Conservation (phyloP, 768 basidiomycete genomes). For the Amanita polypyramis region DNA sequence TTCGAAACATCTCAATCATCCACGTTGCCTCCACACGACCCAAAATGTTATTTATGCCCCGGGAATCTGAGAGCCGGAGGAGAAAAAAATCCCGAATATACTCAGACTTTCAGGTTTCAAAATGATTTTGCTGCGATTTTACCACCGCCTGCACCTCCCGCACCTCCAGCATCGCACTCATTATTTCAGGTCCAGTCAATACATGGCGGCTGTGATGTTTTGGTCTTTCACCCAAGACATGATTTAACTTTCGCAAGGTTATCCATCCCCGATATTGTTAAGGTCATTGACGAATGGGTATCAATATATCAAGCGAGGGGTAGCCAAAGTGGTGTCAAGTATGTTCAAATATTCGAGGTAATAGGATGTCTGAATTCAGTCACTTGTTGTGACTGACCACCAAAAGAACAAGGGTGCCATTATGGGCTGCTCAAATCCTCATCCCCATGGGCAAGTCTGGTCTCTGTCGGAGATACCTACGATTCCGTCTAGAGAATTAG, state of each 20-base stretch:
- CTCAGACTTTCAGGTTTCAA: conserved; percentile 58
- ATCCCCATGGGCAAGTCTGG: conserved; percentile 91
- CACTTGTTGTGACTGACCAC: conserved; percentile 3
- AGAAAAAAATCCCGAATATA: conserved; percentile 51
- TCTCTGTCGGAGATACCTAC: conserved; percentile 65
- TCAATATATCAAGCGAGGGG: conserved; percentile 52
- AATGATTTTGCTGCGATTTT: conserved; percentile 83
- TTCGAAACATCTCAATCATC: conserved; percentile 51
- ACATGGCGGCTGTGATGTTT: conserved; percentile 77
- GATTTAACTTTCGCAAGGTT: conserved; percentile 76
- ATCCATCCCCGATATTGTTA: conserved; percentile 40
- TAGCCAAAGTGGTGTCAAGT: conserved; percentile 53
- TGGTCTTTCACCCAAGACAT: conserved; percentile 80
- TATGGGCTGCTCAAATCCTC: conserved; percentile 94
- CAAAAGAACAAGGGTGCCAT: conserved; percentile 77
- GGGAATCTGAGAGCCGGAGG: conserved; percentile 74
- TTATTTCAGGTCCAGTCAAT: conserved; percentile 57
- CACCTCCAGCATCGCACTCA: conserved; percentile 46
- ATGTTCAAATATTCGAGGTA: conserved; percentile 90
- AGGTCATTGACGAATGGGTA: conserved; percentile 68
- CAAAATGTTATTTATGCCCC: conserved; percentile 79
- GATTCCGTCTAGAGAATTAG: conserved; percentile 57
- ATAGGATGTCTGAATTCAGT: not conserved
- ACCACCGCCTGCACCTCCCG: conserved; percentile 42
- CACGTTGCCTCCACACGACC: conserved; percentile 54